Conservation (phyloP, 306 rosid species). For the Heteromeles arbutifolia region DNA sequence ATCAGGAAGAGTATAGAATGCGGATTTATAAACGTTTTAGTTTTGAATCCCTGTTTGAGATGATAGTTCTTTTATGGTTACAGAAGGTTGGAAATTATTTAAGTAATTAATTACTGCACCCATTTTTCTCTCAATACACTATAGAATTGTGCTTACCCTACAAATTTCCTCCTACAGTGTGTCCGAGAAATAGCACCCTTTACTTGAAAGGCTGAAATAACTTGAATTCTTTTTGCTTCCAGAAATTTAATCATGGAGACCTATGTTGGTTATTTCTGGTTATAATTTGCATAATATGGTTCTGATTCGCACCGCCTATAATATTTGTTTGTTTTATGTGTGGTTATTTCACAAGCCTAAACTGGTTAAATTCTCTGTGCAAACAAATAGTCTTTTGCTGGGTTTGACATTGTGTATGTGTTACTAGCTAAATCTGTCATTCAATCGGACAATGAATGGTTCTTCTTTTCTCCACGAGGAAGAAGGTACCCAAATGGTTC, state of each 20-base stretch:
- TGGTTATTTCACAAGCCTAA: neutral
- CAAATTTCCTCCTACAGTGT: no score
- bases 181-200: neutral
- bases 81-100: neutral
- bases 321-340: neutral
- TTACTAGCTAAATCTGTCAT: conserved; percentile 66
- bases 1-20: neutral
- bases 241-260: neutral
- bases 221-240: neutral
- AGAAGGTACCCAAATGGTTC: conserved; percentile 94
- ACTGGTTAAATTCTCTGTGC: neutral
- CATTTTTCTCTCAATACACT: no score
- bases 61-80: neutral
- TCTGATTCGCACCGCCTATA: neutral
- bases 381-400: neutral
- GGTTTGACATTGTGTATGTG: conserved; percentile 15
- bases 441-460: conserved; percentile 82
- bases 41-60: neutral
- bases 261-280: neutral
- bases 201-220: neutral
- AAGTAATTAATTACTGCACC: no score
- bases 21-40: neutral
- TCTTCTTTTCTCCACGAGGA: conserved; percentile 92
- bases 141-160: no score
- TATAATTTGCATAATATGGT: neutral